Percentiles rank a stretch among this genome's conserved stretches.
phyloP scores from a whole-genome alignment of 2,329 filamentous ascomycete species.

The Penicillium sp. region DNA sequence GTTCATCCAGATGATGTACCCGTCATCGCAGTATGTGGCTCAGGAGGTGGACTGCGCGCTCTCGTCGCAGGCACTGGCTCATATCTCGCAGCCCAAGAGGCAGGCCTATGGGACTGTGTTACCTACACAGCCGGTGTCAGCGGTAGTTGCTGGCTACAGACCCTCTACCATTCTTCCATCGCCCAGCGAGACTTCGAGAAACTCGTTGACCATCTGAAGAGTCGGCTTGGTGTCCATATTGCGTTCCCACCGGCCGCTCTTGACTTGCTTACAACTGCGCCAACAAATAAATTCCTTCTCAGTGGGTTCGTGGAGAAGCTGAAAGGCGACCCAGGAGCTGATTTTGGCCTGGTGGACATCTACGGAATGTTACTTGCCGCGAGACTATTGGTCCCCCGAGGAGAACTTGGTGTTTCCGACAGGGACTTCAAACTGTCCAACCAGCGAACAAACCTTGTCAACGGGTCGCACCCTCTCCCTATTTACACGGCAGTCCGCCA shows the following conservation, averaged over 20 bases:
- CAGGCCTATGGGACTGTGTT: conserved; percentile 87
- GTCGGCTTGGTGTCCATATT: conserved; percentile 82
- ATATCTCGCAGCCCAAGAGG: conserved; percentile 78
- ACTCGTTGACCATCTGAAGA: conserved; percentile 83
- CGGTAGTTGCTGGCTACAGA: conserved; percentile 93
- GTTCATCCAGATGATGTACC: conserved; percentile 94
- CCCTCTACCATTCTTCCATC: conserved; percentile 81
- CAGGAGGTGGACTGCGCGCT: conserved; percentile 85
- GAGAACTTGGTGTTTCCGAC: conserved; percentile 75
- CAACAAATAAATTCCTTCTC: conserved; percentile 89
- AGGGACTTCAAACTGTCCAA: conserved; percentile 88
- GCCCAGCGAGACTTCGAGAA: conserved; percentile 66
- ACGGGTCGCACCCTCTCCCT: conserved; percentile 81
- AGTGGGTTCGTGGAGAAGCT: conserved; percentile 89
- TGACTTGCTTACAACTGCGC: conserved; percentile 77
- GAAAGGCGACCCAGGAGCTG: conserved; percentile 74
- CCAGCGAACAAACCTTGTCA: conserved; percentile 73
- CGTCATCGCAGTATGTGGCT: conserved; percentile 90
- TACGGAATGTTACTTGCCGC: conserved; percentile 87
- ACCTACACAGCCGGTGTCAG: conserved; percentile 96
- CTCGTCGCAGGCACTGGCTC: conserved; percentile 90
- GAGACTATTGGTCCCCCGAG: conserved; percentile 80
- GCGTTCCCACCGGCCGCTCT: conserved; percentile 88
- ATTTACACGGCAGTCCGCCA: conserved; percentile 96
- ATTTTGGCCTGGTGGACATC: conserved; percentile 89